Evolutionary conservation across 1,284 basidiomycete species (phyloP).

Genomic region (Irpex sp.): DNA sequence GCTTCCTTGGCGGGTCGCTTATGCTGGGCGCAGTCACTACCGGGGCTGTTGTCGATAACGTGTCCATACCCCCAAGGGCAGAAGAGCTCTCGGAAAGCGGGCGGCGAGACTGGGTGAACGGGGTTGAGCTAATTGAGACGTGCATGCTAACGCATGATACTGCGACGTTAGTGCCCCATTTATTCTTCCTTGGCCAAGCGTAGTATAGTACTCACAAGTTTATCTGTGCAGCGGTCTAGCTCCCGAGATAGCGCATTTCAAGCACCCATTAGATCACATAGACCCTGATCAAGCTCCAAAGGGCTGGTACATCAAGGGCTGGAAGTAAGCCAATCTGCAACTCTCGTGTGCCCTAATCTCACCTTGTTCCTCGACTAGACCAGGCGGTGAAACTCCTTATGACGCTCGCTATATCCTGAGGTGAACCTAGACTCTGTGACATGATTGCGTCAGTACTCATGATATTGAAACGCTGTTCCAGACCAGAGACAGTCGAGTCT

Average conservation of each 20-base stretch:
- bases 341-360: background rate
- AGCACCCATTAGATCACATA: slow-evolving; percentile 51
- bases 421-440: slow-evolving; percentile 26
- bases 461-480: slow-evolving; percentile 22
- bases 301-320: slow-evolving; percentile 91
- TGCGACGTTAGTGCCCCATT: slow-evolving; percentile 57
- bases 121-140: slow-evolving; percentile 79
- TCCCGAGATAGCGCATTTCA: slow-evolving; percentile 83
- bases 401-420: slow-evolving; percentile 91
- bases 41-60: slow-evolving; percentile 41
- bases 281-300: slow-evolving; percentile 35
- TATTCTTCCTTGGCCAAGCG: background rate
- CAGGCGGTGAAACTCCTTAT: slow-evolving; percentile 50
- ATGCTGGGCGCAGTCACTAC: slow-evolving; percentile 85
- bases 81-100: slow-evolving; percentile 54
- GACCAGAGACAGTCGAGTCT: slow-evolving; percentile 94
- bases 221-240: slow-evolving; percentile 59
- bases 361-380: slow-evolving; percentile 30
- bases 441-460: no score
- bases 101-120: slow-evolving; percentile 78
- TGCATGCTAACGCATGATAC: slow-evolving; percentile 90
- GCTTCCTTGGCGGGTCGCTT: slow-evolving; percentile 90
- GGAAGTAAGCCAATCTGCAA: slow-evolving; percentile 36
- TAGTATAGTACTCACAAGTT: background rate
- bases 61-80: slow-evolving; percentile 60